Conservation (phyloP, 225 moss, liverwort and hornwort genomes). For the Straminergon stramineum region DNA sequence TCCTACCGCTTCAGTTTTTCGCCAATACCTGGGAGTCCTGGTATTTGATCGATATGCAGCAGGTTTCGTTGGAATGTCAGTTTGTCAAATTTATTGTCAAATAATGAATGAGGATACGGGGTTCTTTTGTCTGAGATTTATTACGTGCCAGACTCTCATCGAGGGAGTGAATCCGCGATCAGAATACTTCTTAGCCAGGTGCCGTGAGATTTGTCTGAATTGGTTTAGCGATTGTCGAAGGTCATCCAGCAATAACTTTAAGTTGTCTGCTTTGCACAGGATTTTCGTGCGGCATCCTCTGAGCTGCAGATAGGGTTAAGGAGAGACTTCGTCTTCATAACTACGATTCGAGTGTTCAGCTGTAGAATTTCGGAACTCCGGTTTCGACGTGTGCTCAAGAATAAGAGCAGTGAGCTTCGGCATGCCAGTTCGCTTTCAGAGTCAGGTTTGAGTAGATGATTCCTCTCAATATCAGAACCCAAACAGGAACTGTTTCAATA, state of each 20-base stretch:
- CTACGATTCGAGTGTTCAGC: too few relatives aligned
- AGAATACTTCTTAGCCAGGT: accelerated
- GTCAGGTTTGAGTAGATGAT: neutral
- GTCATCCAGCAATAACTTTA: accelerated
- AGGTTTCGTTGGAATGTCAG: neutral
- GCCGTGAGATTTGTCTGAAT: neutral
- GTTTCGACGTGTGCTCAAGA: too few relatives aligned
- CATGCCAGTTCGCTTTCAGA: too few relatives aligned
- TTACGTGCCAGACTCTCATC: neutral
- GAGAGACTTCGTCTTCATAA: too few relatives aligned
- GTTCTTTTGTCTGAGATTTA: neutral
- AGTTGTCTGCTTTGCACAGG: neutral
- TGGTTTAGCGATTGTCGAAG: neutral
- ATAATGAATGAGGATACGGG: too few relatives aligned
- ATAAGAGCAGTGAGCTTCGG: too few relatives aligned
- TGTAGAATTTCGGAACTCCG: too few relatives aligned
- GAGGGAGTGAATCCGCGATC: accelerated
- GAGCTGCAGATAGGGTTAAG: neutral
- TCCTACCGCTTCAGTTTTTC: neutral
- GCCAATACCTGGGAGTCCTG: too few relatives aligned
- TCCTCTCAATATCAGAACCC: neutral
- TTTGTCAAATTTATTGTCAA: accelerated
- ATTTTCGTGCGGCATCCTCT: neutral
- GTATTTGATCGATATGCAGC: neutral
- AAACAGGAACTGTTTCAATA: neutral